Conservation (phyloP, 169 alveolate genomes). For the Eimeria necatrix region DNA sequence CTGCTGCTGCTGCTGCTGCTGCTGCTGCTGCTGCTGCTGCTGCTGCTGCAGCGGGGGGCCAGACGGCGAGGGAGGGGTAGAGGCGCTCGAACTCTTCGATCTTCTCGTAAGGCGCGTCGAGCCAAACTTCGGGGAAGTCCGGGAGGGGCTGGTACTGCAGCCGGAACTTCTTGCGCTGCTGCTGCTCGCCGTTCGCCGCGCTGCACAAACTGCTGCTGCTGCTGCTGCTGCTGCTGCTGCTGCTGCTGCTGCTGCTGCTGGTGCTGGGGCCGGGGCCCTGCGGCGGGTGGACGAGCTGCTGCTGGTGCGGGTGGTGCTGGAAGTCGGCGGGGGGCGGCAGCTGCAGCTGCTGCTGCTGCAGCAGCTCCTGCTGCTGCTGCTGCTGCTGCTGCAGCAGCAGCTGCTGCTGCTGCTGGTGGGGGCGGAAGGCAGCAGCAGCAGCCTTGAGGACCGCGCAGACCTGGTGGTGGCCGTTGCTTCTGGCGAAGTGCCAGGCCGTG, state of each 20-base stretch:
- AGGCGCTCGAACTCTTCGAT: conserved; percentile 68
- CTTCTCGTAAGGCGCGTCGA: conserved; percentile 45
- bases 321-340: neutral
- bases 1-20: conserved; percentile 14
- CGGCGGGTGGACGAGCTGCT: neutral
- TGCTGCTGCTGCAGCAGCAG: neutral
- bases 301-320: neutral
- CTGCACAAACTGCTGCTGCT: neutral
- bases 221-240: neutral
- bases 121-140: conserved; percentile 61
- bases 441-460: conserved; percentile 89
- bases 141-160: conserved; percentile 74
- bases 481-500: conserved; percentile 94
- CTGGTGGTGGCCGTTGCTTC: conserved; percentile 92
- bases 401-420: neutral
- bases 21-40: conserved; percentile 52
- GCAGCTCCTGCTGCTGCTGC: conserved; percentile 29
- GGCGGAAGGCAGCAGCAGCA: neutral
- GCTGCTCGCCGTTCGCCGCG: neutral
- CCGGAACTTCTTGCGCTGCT: neutral
- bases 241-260: conserved; percentile 31
- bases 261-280: neutral
- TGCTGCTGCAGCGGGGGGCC: conserved; percentile 1
- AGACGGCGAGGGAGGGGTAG: conserved; percentile 59
- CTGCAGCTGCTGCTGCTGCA: conserved; percentile 33